These are phyloP conservation scores for Stagonosporopsis rhizophila DNA, from an alignment of 2,329 filamentous ascomycete genomes.

Conservation along the genomic window DNA sequence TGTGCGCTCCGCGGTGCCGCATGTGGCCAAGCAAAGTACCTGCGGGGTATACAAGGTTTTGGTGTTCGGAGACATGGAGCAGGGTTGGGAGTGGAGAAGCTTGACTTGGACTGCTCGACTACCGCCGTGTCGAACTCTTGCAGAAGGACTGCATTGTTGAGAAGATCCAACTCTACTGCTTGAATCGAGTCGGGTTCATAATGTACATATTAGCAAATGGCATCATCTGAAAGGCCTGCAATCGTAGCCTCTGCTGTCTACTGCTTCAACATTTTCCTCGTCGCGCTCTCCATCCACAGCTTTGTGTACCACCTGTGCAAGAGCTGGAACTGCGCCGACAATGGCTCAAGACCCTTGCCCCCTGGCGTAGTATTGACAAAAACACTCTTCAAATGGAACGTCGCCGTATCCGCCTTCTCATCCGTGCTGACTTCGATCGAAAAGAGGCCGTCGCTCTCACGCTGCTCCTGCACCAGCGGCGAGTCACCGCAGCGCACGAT, in stretches of 20 bases:
- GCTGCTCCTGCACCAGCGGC: conserved; percentile 37
- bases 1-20: background rate
- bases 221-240: background rate
- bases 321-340: conserved; percentile 42
- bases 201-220: background rate
- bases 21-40: background rate
- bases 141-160: background rate
- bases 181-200: background rate
- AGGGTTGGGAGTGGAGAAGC: background rate
- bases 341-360: conserved; percentile 35
- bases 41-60: background rate
- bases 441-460: conserved; percentile 48
- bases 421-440: conserved; percentile 50
- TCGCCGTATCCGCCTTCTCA: conserved; percentile 44
- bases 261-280: conserved; percentile 43
- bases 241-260: background rate
- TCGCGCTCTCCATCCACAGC: conserved; percentile 53
- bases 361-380: conserved; percentile 50
- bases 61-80: background rate
- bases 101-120: background rate
- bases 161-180: background rate
- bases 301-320: conserved; percentile 49
- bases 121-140: background rate
- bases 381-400: conserved; percentile 50
- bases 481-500: conserved; percentile 50